Evolutionary conservation across 768 basidiomycete genomes (phyloP).

Genomic region (Trametopsis cervina): DNA sequence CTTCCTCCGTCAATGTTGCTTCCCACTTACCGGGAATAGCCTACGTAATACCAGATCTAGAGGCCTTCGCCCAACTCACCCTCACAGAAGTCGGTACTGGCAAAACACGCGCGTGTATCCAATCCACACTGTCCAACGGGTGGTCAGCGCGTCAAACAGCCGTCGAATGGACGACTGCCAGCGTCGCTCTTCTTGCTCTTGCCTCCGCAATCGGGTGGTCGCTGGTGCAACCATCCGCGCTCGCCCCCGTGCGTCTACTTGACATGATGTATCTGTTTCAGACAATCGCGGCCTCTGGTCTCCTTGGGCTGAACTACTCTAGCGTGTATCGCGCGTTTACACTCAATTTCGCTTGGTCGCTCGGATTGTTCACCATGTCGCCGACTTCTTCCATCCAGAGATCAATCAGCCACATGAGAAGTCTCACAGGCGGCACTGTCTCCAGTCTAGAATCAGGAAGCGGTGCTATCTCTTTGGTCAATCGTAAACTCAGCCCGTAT

Average conservation of each 20-base stretch:
- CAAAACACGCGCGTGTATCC: conserved; percentile 79
- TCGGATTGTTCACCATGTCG: conserved; percentile 62
- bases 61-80: conserved; percentile 79
- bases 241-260: conserved; percentile 71
- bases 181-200: conserved; percentile 54
- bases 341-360: conserved; percentile 84
- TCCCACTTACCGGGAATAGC: conserved; percentile 69
- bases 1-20: conserved; percentile 48
- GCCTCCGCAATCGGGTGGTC: conserved; percentile 50
- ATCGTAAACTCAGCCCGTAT: conserved; percentile 77
- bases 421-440: conserved; percentile 72
- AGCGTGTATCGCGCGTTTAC: conserved; percentile 74
- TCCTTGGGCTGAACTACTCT: conserved; percentile 86
- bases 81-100: conserved; percentile 65
- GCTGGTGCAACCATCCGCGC: conserved; percentile 36
- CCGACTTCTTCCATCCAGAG: conserved; percentile 55
- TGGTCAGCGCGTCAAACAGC: conserved; percentile 69
- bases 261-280: conserved; percentile 83
- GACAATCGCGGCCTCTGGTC: conserved; percentile 68
- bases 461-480: conserved; percentile 67
- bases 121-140: conserved; percentile 89
- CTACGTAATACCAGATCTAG: conserved; percentile 84
- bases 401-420: conserved; percentile 78
- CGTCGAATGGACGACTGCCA: conserved; percentile 75
- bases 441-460: conserved; percentile 46